phyloP scores from a whole-genome alignment of 371 early-diverging fungal species.

The Mucor irregularis region DNA sequence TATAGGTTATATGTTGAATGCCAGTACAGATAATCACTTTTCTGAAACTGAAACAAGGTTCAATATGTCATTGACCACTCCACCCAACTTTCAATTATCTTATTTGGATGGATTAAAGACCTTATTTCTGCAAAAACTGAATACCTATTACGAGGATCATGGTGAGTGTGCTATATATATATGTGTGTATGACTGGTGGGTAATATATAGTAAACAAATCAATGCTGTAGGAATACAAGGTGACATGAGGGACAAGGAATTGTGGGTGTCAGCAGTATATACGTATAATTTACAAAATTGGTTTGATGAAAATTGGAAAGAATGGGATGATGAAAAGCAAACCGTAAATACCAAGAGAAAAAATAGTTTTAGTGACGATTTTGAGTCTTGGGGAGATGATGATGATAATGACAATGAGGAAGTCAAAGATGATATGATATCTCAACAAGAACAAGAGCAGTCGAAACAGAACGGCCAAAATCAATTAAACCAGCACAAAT shows the following conservation, averaged over 20 bases:
- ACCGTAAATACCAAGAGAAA: constrained; percentile 3
- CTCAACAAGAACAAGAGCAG: neutral
- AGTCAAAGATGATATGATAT: neutral
- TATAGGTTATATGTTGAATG: constrained; percentile 56
- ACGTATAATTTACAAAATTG: constrained; percentile 58
- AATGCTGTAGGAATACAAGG: neutral
- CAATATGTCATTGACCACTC: constrained; percentile 60
- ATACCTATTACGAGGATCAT: constrained; percentile 34
- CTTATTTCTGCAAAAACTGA: constrained; percentile 54
- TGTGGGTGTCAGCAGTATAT: constrained; percentile 45
- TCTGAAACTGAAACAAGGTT: constrained; percentile 56
- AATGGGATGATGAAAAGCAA: constrained; percentile 27
- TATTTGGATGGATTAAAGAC: constrained; percentile 59
- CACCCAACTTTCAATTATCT: constrained; percentile 57
- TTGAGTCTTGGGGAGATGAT: constrained; percentile 26
- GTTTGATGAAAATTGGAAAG: constrained; percentile 63
- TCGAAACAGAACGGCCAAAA: neutral
- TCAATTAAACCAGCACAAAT: constrained; percentile 12
- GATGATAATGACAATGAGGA: too few species aligned
- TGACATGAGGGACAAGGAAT: neutral
- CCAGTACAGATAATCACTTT: constrained; percentile 9
- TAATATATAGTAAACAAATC: neutral
- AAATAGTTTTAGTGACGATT: constrained; percentile 26
- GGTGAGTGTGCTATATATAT: constrained; percentile 20
- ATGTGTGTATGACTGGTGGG: neutral